Conservation (phyloP, 495 filamentous ascomycete species). For the Thermothielavioides terrestris region DNA sequence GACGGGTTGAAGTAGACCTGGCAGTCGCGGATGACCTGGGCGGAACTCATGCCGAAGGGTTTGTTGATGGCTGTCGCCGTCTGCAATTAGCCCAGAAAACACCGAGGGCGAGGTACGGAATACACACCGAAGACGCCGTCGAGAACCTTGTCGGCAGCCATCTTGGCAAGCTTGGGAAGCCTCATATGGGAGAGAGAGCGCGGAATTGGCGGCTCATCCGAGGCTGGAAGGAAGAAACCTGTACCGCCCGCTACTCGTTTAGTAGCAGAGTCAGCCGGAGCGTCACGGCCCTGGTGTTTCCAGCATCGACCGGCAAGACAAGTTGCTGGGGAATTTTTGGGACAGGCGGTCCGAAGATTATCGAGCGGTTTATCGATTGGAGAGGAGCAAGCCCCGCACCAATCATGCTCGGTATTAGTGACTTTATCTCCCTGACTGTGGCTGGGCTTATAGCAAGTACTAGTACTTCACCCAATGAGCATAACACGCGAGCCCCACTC, state of each 20-base stretch:
- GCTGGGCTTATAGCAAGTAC: too few species aligned
- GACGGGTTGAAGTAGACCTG: conserved; percentile 79
- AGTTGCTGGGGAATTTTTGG: conserved; percentile 4
- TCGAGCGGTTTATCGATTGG: neutral
- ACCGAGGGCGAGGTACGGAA: too few species aligned
- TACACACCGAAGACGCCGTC: conserved; percentile 66
- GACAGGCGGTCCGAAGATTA: neutral
- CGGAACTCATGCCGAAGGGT: conserved; percentile 72
- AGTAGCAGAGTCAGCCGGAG: too few species aligned
- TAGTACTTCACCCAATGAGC: neutral
- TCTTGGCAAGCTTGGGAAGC: conserved; percentile 26
- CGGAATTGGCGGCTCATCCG: neutral
- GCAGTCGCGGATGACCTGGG: conserved; percentile 76
- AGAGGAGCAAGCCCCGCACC: neutral
- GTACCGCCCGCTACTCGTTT: too few species aligned
- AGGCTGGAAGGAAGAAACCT: too few species aligned
- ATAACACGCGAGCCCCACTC: neutral
- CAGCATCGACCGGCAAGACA: too few species aligned
- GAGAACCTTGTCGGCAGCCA: conserved; percentile 52
- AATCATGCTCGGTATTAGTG: too few species aligned
- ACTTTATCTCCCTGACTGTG: too few species aligned
- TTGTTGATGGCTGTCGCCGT: conserved; percentile 85
- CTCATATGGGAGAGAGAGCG: conserved; percentile 16
- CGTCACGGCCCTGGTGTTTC: too few species aligned
- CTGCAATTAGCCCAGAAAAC: neutral